A percentile compares a stretch with the other conserved stretches of the same genome.
These are phyloP conservation scores for Ustilago xerochloae DNA, from an alignment of 1,284 basidiomycete genomes.

Conservation along the genomic window DNA sequence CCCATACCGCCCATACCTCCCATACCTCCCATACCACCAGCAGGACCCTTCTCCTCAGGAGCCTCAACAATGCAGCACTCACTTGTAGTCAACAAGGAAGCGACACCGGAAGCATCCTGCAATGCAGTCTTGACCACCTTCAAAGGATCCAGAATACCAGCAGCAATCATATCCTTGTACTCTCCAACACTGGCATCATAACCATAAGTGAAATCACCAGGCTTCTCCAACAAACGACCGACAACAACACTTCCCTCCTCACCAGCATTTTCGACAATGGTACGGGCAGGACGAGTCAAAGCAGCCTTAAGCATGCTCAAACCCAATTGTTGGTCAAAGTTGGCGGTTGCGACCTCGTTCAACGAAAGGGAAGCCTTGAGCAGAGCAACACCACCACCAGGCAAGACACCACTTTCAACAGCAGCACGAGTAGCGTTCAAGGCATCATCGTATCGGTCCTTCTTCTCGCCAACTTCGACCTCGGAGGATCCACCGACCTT, in stretches of 20 bases:
- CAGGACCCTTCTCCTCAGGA: slow-evolving; percentile 81
- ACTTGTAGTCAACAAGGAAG: slow-evolving; percentile 88
- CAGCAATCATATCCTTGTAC: slow-evolving; percentile 92
- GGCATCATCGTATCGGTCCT: slow-evolving; percentile 98
- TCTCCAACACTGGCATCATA: slow-evolving; percentile 92
- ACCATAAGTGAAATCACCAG: slow-evolving; percentile 71
- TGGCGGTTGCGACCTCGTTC: slow-evolving; percentile 80
- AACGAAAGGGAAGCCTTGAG: slow-evolving; percentile 89
- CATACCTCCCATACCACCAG: slow-evolving; percentile 67
- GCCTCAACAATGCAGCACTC: slow-evolving; percentile 93
- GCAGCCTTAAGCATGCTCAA: slow-evolving; percentile 92
- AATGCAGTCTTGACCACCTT: slow-evolving; percentile 67
- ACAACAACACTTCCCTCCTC: slow-evolving; percentile 95
- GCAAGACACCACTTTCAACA: slow-evolving; percentile 95
- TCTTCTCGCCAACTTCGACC: slow-evolving; percentile 99
- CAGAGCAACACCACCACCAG: slow-evolving; percentile 88
- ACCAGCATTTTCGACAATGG: slow-evolving; percentile 93
- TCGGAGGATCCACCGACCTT: slow-evolving; percentile 93
- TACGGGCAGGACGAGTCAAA: slow-evolving; percentile 80
- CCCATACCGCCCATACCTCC: slow-evolving; percentile 69
- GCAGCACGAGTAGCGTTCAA: slow-evolving; percentile 96
- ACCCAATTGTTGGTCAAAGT: slow-evolving; percentile 98
- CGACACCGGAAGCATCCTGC: slow-evolving; percentile 72
- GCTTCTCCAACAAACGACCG: slow-evolving; percentile 72
- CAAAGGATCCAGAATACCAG: slow-evolving; percentile 81